Conservation (phyloP, 2,329 filamentous ascomycete genomes). For the Apiospora hydei region DNA sequence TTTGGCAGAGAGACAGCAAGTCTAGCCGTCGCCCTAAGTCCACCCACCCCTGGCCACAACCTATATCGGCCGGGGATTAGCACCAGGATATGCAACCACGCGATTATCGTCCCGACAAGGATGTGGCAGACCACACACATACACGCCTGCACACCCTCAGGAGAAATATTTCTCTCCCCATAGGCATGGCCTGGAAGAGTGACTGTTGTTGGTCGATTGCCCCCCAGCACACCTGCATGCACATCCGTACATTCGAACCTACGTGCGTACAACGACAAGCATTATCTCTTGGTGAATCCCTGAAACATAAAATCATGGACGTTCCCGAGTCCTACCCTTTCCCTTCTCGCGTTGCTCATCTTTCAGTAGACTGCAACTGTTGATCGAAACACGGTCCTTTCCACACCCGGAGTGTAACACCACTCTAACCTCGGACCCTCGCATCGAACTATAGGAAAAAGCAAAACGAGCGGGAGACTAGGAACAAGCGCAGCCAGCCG, state of each 20-base stretch:
- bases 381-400: not conserved
- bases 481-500: not conserved
- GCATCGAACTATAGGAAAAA: not conserved
- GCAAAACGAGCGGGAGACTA: not conserved
- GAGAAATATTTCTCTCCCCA: not conserved
- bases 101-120: slow-evolving; percentile 17
- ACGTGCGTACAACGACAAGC: not conserved
- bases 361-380: not conserved
- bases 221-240: not conserved
- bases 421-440: not conserved
- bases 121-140: not conserved
- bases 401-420: not conserved
- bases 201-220: not conserved
- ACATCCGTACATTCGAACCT: not conserved
- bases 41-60: not conserved
- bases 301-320: slow-evolving; percentile 19
- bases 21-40: slow-evolving; percentile 4
- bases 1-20: not conserved
- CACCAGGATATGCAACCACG: slow-evolving; percentile 5
- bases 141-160: slow-evolving; percentile 5
- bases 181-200: not conserved
- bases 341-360: too few relatives aligned
- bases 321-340: slow-evolving; percentile 19
- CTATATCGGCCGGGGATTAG: slow-evolving; percentile 11
- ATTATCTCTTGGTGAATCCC: not conserved